Base-by-base conservation (phyloP, 2,329 filamentous ascomycete species). In the Cryoendolithus antarcticus region DNA sequence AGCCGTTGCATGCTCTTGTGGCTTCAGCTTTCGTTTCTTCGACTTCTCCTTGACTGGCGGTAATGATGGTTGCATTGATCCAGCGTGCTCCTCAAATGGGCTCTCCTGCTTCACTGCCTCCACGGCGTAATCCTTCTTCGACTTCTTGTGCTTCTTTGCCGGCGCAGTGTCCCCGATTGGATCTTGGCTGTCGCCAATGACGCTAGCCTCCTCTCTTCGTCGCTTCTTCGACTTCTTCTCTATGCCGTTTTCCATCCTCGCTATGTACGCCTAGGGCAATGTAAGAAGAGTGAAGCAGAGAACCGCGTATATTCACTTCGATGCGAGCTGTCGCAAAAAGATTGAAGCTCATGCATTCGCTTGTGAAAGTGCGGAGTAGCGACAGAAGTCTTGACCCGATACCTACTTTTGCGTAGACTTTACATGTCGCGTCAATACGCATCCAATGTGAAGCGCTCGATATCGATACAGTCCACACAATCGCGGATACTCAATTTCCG, bases 131-230 rank as follows among this genome's bases (percentile, higher is more conserved):
- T 44, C 42, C 44, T 51, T 47, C 44, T 57, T 56, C 40, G 58
- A 52, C 39, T 58, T 55, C 51, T 62, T 61, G 44, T 54, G 53
- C 45, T 59, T 62, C 40, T 59, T 52, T 44, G 61, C 54, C 2
- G 44, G 34, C 11, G 41, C 32, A 33, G 24, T 34, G 13, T 43
- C 41, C 11, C 34, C n/a, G 24, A 4, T 27, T 27, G 24, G 5
- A 27, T 27, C 24, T 27, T 27, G 24, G 24, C 24, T 27, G 24
- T 8, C 24, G 24, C 24, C 24, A 27, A 27, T 27, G 24, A 31
- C 12, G 34, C 34, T 19, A 35, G 31, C 32, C 21, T 37, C 33
- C 35, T 41, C 42, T 15, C 39, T 37, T 37, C 39, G 36, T 28
- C 49, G 46, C 44, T 55, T 55, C 40, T 55, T 56, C 38, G 51